phyloP scores from a whole-genome alignment of 2,329 filamentous ascomycete species.

The Penicillium griseofulvum region DNA sequence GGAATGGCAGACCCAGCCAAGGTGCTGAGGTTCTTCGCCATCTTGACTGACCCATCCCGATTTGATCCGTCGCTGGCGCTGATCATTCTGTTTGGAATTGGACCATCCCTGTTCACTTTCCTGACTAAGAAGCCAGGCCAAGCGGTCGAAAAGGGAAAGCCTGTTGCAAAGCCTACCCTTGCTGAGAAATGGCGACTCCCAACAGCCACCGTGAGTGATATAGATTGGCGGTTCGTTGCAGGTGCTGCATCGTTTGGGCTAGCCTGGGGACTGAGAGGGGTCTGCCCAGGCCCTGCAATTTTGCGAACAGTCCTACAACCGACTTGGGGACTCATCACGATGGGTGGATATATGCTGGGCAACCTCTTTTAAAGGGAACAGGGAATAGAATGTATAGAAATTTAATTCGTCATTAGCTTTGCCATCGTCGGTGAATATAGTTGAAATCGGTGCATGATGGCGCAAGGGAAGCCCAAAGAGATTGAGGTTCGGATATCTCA shows the following conservation, averaged over 20 bases:
- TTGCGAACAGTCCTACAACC: conserved; percentile 49
- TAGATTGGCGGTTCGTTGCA: conserved; percentile 49
- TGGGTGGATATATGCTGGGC: conserved; percentile 49
- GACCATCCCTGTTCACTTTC: conserved; percentile 45
- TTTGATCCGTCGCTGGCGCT: conserved; percentile 53
- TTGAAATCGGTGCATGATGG: background rate
- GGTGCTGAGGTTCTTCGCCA: conserved; percentile 51
- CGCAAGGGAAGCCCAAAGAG: background rate
- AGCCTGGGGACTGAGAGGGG: conserved; percentile 52
- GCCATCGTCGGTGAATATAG: background rate
- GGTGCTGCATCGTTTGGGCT: conserved; percentile 51
- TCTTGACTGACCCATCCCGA: conserved; percentile 41
- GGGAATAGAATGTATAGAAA: background rate
- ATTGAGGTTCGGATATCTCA: background rate
- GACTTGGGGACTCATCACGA: conserved; percentile 47
- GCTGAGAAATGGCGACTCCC: conserved; percentile 45
- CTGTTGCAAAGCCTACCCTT: conserved; percentile 39
- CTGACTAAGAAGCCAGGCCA: conserved; percentile 31
- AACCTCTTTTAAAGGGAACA: conserved; percentile 27
- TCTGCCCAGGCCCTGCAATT: conserved; percentile 53
- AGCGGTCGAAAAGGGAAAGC: conserved; percentile 21
- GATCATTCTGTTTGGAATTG: conserved; percentile 50
- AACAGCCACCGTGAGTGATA: conserved; percentile 46
- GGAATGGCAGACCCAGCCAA: conserved; percentile 53
- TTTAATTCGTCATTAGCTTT: background rate